Conservation (phyloP, 2,329 filamentous ascomycete genomes). For the Rutstroemia sydowiana region DNA sequence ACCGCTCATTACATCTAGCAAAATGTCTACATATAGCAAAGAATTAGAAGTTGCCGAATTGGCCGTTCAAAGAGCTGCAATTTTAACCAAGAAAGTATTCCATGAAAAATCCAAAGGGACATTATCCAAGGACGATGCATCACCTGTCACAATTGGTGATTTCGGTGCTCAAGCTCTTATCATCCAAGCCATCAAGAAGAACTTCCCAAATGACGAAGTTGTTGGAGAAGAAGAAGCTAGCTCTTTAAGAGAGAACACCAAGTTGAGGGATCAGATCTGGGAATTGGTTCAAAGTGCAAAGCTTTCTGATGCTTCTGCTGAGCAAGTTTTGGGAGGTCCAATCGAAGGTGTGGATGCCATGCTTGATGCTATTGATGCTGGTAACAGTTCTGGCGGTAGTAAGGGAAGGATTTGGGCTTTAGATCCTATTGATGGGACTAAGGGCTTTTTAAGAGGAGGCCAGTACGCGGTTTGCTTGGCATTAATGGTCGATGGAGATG, state of each 20-base stretch:
- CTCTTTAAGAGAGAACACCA: slow-evolving; percentile 63
- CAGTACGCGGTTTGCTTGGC: slow-evolving; percentile 96
- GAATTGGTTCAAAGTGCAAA: slow-evolving; percentile 66
- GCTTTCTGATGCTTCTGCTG: slow-evolving; percentile 58
- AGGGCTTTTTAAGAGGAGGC: slow-evolving; percentile 90
- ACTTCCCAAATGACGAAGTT: slow-evolving; percentile 85
- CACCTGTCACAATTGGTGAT: slow-evolving; percentile 94
- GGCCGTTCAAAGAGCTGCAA: slow-evolving; percentile 74
- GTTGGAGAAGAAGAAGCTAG: slow-evolving; percentile 93
- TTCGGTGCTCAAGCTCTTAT: slow-evolving; percentile 97
- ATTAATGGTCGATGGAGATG: slow-evolving; percentile 85
- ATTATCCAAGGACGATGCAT: slow-evolving; percentile 88
- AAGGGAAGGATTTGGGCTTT: slow-evolving; percentile 87
- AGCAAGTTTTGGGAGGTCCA: slow-evolving; percentile 61
- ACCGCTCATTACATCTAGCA: slow-evolving; percentile 18
- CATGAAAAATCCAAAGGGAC: slow-evolving; percentile 91
- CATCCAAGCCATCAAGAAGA: slow-evolving; percentile 79
- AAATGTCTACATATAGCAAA: slow-evolving; percentile 51
- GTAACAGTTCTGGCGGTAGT: slow-evolving; percentile 62
- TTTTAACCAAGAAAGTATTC: slow-evolving; percentile 72
- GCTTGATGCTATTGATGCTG: slow-evolving; percentile 60
- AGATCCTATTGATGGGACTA: slow-evolving; percentile 96
- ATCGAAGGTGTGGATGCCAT: slow-evolving; percentile 59
- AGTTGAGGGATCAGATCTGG: slow-evolving; percentile 73
- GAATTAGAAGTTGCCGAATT: slow-evolving; percentile 81